Conservation (phyloP, 2,329 filamentous ascomycete species). For the Monilinia vaccinii-corymbosi region DNA sequence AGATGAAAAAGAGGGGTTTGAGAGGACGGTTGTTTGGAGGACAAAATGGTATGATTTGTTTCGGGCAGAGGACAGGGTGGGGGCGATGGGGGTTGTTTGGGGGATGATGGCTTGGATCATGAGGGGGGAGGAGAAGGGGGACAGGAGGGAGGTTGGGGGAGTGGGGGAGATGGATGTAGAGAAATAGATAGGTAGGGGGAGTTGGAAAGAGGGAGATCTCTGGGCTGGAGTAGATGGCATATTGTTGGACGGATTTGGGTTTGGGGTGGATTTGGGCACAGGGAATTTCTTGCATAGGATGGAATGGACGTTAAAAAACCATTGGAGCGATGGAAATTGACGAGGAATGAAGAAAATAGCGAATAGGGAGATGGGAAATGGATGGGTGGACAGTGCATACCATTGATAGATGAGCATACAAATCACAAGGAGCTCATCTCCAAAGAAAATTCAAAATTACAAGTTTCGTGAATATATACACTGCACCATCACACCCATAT, state of each 20-base stretch:
- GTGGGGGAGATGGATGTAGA: conserved; percentile 18
- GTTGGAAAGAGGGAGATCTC: neutral
- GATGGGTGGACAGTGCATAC: neutral
- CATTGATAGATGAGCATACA: neutral
- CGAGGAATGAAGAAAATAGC: no score
- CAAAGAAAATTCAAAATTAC: no score
- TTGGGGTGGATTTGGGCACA: neutral
- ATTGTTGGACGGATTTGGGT: neutral
- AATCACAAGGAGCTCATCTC: no score
- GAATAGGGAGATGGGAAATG: neutral
- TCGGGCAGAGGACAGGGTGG: conserved; percentile 41
- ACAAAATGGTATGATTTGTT: conserved; percentile 56
- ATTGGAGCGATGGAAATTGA: neutral
- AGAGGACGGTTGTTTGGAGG: conserved; percentile 43
- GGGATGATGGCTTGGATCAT: conserved; percentile 52
- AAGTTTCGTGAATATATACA: no score
- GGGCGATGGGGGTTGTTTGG: conserved; percentile 50
- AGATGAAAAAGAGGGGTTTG: conserved; percentile 33
- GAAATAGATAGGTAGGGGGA: neutral
- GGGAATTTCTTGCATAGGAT: neutral
- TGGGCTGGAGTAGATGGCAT: neutral
- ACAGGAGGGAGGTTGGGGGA: neutral
- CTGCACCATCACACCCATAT: no score
- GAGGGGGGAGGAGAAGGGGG: conserved; percentile 30
- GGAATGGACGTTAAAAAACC: neutral